Base-by-base conservation (phyloP, 257 asterid genomes). In the Salvia rosmarinus region DNA sequence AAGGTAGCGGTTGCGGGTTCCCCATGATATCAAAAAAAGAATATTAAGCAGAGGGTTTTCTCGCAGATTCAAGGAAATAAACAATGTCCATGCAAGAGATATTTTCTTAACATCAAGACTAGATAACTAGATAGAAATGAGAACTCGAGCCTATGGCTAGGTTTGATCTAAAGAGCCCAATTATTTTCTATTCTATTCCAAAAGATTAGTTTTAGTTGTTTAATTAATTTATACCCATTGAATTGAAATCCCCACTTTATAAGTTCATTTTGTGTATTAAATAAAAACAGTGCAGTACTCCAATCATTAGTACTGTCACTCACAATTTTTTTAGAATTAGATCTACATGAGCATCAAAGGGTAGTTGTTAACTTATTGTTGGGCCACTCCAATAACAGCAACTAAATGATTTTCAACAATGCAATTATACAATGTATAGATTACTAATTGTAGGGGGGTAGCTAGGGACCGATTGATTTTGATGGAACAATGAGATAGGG, bases 391-490 rank as follows among this genome's bases (percentile, higher is more conserved):
- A 13, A 34, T 67, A 16, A 28, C 20, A 32, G 32, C 3, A 56
- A 14, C 13, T 68, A 52, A 17, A 35, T 39, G 65, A 52, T 70
- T 44, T 28, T 30, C 7, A 30, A 25, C 58, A 42, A 57, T 68
- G 46, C 57, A 40, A 43, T 58, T n/a, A n/a, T n/a, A n/a, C n/a
- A 28, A 43, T 58, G 68, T 46, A 4, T 47, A 57, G 13, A 50
- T 62, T 50, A 62, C 13, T 37, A 10, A 49, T 25, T n/a, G 16
- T 11, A 13, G 56, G 51, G 8, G 39, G 56, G 17, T 51, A n/a
- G n/a, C n/a, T n/a, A 30, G 9, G 78, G 52, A 19, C 73, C 42
- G 55, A 64, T 43, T 65, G 43, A 55, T 56, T 74, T 56, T 65
- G 60, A 43, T 64, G 30, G 72, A 13, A 40, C 51, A 25, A 40